Evolutionary conservation across 352 stramenopile species (phyloP).

Genomic region (Pythium dissimile): DNA sequence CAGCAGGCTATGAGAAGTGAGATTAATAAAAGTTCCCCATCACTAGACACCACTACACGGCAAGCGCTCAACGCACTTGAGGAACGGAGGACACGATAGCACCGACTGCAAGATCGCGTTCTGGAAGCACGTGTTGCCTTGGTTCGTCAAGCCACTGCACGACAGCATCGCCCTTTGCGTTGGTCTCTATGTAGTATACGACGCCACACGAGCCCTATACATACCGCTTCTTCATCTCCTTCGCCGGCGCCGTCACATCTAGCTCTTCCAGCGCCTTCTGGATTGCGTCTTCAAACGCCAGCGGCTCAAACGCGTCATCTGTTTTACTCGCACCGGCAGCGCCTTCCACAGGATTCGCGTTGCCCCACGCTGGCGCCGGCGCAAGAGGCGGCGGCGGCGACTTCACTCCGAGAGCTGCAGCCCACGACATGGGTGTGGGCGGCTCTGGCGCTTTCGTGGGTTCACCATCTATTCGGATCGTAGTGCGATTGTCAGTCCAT

Average conservation of each 20-base stretch:
- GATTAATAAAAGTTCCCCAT: background rate
- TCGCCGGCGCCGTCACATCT: constrained; percentile 53
- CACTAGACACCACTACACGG: background rate
- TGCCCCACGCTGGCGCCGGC: constrained; percentile 26
- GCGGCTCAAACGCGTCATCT: constrained; percentile 4
- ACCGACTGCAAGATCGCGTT: constrained; percentile 86
- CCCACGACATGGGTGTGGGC: constrained; percentile 53
- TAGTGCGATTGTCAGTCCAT: background rate
- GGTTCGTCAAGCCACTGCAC: constrained; percentile 69
- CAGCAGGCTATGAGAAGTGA: constrained; percentile 37
- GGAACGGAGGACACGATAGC: constrained; percentile 68
- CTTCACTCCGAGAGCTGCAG: constrained; percentile 43
- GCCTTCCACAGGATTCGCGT: constrained; percentile 6
- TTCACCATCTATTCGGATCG: background rate
- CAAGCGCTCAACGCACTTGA: constrained; percentile 50
- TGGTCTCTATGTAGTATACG: too few relatives aligned
- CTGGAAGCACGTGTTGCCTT: constrained; percentile 88
- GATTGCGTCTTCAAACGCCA: constrained; percentile 65
- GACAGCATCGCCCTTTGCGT: too few relatives aligned
- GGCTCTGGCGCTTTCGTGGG: background rate
- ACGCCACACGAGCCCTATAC: too few relatives aligned
- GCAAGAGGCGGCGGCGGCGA: constrained; percentile 23
- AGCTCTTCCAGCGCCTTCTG: constrained; percentile 53
- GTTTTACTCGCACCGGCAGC: too few relatives aligned
- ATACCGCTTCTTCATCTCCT: constrained; percentile 84